phyloP scores from a whole-genome alignment of 2,329 filamentous ascomycete species.

The Alternaria consortialis region DNA sequence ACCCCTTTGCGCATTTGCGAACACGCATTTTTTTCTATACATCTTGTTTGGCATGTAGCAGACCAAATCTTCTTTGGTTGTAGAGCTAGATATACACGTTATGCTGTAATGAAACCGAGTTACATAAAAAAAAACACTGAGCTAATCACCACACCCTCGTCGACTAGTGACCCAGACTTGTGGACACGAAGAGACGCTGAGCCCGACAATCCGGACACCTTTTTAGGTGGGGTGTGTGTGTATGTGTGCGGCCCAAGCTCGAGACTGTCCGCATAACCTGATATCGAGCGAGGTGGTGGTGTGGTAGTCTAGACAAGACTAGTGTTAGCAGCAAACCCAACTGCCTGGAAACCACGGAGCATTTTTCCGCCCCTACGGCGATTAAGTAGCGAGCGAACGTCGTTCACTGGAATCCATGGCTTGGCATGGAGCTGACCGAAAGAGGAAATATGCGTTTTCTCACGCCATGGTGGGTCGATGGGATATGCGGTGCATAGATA shows the following conservation, averaged over 20 bases:
- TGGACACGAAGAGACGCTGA: neutral
- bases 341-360: neutral
- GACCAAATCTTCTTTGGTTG: constrained; percentile 3
- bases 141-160: neutral
- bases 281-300: neutral
- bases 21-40: neutral
- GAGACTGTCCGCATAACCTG: neutral
- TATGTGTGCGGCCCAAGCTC: neutral
- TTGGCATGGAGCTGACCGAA: neutral
- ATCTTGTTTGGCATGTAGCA: neutral
- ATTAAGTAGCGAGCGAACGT: constrained; percentile 3
- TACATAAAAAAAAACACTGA: no score
- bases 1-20: constrained; percentile 4
- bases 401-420: constrained; percentile 9
- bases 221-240: neutral
- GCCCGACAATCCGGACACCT: neutral
- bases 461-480: neutral
- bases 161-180: constrained; percentile 2
- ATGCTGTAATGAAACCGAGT: neutral
- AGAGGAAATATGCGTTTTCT: neutral
- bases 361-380: constrained; percentile 2
- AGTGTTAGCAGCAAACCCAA: neutral
- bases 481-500: neutral
- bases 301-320: neutral
- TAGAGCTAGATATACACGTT: constrained; percentile 1